Evolutionary conservation across 164 flowering plant genomes (phyloP), one percentile per base, ranked within the genome.

Genomic region (Berberis vulgaris): DNA sequence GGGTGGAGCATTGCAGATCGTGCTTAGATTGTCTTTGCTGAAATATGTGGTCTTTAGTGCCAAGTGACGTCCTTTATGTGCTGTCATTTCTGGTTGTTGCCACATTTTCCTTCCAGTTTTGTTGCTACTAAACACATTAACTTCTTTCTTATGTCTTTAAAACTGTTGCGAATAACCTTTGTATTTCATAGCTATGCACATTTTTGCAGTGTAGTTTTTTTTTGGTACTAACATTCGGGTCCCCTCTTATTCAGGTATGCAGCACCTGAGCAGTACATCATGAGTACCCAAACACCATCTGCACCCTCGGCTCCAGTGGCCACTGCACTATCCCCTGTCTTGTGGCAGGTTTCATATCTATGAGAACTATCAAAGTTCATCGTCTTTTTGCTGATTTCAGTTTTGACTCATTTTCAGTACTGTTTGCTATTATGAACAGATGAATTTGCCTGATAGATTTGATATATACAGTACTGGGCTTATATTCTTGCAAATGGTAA

Each of bases 231-330:
- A 3, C 12, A 10, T 61, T 11, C 63, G 55, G 26, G 7, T 52
- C 54, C 3, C n/a, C 54, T 6, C 4, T 52, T 52, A 10, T 52
- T 52, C 54, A 91, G 99, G 68, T 94, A 94, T 80, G 77, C 99
- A 52, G 99, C 99, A 66, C 97, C 99, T 1, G 99, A 94, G 80
- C 99, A 94, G 71, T 94, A 94, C 73, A 94, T 94, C 64, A 91
- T 94, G 99, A 94, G 99, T 82, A 94, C 99, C 43, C 99, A 94
- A 72, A 94, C 99, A 61, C 97, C 97, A 57, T 89, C 97, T 61
- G 99, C 97, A 41, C 96, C 97, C 56, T 94, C 99, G 7, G 96
- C 90, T 59, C 97, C 97, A 2, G 96, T 94, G 38, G 97, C 99
- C 52, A 63, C 97, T 69, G 96, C 90, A 67, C 89, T 94, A 63